phyloP scores from a whole-genome alignment of 441 rosid species.

The Erodium moschatum region DNA sequence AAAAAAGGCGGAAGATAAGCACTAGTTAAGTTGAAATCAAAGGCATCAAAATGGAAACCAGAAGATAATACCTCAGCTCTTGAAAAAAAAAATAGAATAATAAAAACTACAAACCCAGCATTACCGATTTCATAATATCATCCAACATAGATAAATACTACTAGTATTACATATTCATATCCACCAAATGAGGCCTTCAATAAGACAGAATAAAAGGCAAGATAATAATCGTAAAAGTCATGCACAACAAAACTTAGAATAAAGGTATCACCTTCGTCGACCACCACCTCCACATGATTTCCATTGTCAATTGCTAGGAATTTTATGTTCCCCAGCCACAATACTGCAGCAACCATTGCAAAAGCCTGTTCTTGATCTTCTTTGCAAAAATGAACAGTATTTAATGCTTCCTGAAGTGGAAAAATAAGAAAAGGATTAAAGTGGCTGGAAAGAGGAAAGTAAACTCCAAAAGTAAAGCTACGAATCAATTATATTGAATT shows the following conservation, averaged over 20 bases:
- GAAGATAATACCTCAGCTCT: background rate
- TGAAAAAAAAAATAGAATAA: background rate
- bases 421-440: constrained; percentile 15
- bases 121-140: background rate
- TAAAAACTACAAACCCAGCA: background rate
- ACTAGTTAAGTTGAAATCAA: constrained; percentile 1
- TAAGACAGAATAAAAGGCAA: constrained; percentile 4
- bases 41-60: background rate
- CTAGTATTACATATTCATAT: background rate
- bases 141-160: background rate
- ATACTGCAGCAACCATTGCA: constrained; percentile 69
- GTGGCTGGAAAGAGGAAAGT: constrained; percentile 14
- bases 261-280: constrained; percentile 55
- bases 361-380: constrained; percentile 70
- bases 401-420: constrained; percentile 60
- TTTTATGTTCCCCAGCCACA: constrained; percentile 83
- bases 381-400: constrained; percentile 52
- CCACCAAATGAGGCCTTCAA: constrained; percentile 6
- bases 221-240: background rate
- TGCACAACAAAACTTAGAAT: constrained; percentile 12
- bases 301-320: constrained; percentile 65
- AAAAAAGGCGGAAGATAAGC: constrained; percentile 15
- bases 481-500: constrained; percentile 22
- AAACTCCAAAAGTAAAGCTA: constrained; percentile 5
- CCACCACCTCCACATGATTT: constrained; percentile 74